Base-by-base conservation (phyloP, 257 asterid species). In the Parsonsia alboflavescens region DNA sequence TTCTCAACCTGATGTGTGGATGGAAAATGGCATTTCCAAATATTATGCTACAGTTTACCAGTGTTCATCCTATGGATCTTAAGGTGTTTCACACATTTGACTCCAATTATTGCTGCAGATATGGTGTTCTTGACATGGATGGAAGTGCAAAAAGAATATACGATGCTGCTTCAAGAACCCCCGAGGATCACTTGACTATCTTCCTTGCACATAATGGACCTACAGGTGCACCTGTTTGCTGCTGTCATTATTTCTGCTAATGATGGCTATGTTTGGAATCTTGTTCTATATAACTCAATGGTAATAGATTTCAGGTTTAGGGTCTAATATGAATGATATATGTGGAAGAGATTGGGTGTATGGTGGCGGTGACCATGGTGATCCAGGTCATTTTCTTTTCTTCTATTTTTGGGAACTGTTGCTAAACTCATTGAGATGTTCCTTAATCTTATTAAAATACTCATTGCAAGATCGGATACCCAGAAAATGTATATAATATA, bases 141-240 rank as follows among this genome's bases (percentile, higher is more conserved):
- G 89, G 75, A 82, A 93, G 98, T 71, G 86, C 97, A 42, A 76
- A 83, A 76, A 88, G 84, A 82, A 93, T 93, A 61, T 86, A 72
- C 75, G 73, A 90, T 65, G 84, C 90, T 82, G 96, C 97, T 71
- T 68, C 76, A 66, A 83, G 89, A 76, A 80, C 95, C 77, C 97
- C 97, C 10, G 80, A 82, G 19, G 93, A 84, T 75, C 96, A 93
- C 82, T 85, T 93, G 39, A 71, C 88, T 53, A 77, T 93, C 83
- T 80, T 93, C 74, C 97, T 93, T 84, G 98, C 98, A 73, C 98
- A 93, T 77, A 93, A 93, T 54, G 97, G 98, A 72, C 98, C 98
- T 17, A 84, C 96, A 80, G 97, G 98, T 90, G 50, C 45, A 63
- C 73, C 62, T 76, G 22, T 67, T 66, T 58, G 54, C 69, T 70